These are phyloP conservation scores for Domatiomyces globalis DNA, from an alignment of 2,329 filamentous ascomycete species.

Conservation along the genomic window DNA sequence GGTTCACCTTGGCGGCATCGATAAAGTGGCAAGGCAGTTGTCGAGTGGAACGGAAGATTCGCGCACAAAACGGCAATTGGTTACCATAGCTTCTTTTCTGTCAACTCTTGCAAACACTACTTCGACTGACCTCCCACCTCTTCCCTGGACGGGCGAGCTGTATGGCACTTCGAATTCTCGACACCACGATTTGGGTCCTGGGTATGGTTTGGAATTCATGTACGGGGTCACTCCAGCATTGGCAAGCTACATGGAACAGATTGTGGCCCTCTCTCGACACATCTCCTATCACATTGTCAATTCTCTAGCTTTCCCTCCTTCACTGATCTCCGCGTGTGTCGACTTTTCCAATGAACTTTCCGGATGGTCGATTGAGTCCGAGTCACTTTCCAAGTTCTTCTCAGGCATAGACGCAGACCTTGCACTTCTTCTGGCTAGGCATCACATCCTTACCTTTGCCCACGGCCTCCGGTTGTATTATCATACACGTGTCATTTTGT, in stretches of 20 bases:
- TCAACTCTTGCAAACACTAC: conserved; percentile 13
- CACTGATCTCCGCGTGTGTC: conserved; percentile 2
- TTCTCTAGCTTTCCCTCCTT: conserved; percentile 1
- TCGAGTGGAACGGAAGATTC: conserved; percentile 3
- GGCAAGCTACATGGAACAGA: conserved; percentile 11
- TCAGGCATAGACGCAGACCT: conserved; percentile 1
- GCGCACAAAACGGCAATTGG: conserved; percentile 6
- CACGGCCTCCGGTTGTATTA: conserved; percentile 12
- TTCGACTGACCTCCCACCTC: conserved; percentile 5
- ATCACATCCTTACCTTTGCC: conserved; percentile 13
- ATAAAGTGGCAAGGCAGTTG: conserved; percentile 5
- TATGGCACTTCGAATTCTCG: conserved; percentile 2
- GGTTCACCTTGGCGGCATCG: conserved; percentile 14
- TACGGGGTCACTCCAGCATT: conserved; percentile 16
- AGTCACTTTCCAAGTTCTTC: conserved; percentile 3
- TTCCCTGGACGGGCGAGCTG: conserved; percentile 3
- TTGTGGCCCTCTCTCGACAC: conserved; percentile 4
- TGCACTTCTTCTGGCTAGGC: conserved; percentile 8
- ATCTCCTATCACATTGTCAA: conserved; percentile 12
- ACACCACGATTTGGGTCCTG: conserved; percentile 2
- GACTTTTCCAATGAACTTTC: conserved; percentile 2
- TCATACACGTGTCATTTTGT: conserved; percentile 9
- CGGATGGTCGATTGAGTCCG: conserved; percentile 9
- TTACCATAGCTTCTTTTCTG: conserved; percentile 15
- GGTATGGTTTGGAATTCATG: conserved; percentile 11